phyloP scores from a whole-genome alignment of 768 basidiomycete genomes.

The Trametes cinnabarina region DNA sequence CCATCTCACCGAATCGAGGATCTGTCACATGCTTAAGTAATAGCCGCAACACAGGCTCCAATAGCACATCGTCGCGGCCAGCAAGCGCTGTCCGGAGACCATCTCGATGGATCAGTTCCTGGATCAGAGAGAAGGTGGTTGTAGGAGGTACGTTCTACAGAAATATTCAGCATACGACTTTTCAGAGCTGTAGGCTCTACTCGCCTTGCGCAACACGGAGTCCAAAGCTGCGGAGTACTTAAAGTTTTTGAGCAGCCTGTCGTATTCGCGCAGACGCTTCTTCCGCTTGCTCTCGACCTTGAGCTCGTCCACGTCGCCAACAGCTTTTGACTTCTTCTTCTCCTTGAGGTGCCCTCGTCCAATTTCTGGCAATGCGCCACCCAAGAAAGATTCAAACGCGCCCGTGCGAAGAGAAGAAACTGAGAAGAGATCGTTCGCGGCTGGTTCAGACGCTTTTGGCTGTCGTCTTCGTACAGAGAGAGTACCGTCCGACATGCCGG shows the following conservation, averaged over 20 bases:
- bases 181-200: constrained; percentile 19
- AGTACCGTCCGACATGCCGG: constrained; percentile 97
- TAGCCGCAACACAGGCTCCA: constrained; percentile 88
- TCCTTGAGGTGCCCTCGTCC: constrained; percentile 54
- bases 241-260: constrained; percentile 85
- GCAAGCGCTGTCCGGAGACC: constrained; percentile 82
- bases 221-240: constrained; percentile 95
- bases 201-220: constrained; percentile 81
- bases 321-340: constrained; percentile 47
- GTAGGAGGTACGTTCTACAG: constrained; percentile 76
- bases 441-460: constrained; percentile 62
- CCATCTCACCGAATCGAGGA: constrained; percentile 90
- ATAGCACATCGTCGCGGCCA: constrained; percentile 88
- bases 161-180: background rate
- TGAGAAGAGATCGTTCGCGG: constrained; percentile 35
- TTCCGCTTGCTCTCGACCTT: constrained; percentile 70
- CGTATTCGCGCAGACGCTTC: constrained; percentile 81
- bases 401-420: constrained; percentile 47
- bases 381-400: constrained; percentile 67
- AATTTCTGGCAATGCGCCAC: constrained; percentile 49
- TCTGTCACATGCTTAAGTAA: constrained; percentile 83
- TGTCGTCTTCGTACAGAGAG: constrained; percentile 93
- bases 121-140: constrained; percentile 85
- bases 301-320: constrained; percentile 71
- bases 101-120: constrained; percentile 91